Evolutionary conservation across 148 eudicot genomes (phyloP).

Genomic region (Fallopia convolvulus): DNA sequence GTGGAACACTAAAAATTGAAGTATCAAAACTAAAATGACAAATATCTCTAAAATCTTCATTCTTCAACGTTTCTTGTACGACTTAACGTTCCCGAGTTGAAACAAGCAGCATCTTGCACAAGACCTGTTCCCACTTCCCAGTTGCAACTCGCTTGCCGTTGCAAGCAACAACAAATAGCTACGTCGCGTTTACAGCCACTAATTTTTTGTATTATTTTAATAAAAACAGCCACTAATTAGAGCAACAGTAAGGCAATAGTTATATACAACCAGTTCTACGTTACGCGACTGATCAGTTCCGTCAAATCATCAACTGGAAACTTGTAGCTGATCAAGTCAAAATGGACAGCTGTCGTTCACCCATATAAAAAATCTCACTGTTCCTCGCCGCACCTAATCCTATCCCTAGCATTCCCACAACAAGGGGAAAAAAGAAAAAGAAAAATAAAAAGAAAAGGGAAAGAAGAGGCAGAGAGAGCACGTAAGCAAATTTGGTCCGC

Average conservation of each 20-base stretch:
- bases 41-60: too few species aligned
- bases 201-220: not conserved
- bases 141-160: not conserved
- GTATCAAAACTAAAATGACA: too few species aligned
- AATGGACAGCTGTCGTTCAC: not conserved
- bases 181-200: not conserved
- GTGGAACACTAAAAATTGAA: too few species aligned
- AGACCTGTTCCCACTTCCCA: not conserved
- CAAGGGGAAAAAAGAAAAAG: not conserved
- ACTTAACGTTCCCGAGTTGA: too few species aligned
- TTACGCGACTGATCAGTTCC: not conserved
- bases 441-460: not conserved
- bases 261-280: not conserved
- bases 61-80: too few species aligned
- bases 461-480: slow-evolving; percentile 24
- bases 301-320: not conserved
- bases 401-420: not conserved
- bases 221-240: not conserved
- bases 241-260: not conserved
- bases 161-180: too few species aligned
- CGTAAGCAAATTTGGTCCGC: slow-evolving; percentile 67
- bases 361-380: not conserved
- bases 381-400: not conserved
- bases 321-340: not conserved
- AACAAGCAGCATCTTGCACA: not conserved